Conservation (phyloP, 768 basidiomycete genomes). For the Podaxis mareebaensis region DNA sequence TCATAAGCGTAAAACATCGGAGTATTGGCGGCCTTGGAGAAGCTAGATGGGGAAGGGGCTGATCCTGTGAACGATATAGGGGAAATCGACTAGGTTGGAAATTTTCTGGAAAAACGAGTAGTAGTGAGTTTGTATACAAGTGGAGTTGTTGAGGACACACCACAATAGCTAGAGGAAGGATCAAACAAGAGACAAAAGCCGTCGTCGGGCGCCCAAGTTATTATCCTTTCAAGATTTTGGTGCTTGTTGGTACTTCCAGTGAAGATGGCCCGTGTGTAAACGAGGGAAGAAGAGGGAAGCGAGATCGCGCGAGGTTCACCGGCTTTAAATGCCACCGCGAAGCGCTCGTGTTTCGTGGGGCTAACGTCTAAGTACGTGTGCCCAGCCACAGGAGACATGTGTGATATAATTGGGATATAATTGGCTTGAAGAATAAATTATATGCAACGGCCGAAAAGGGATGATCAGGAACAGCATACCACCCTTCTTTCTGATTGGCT, state of each 20-base stretch:
- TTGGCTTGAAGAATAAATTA: constrained; percentile 8
- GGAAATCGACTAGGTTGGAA: neutral
- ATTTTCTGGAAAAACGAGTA: neutral
- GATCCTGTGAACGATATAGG: neutral
- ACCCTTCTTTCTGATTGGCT: constrained; percentile 9
- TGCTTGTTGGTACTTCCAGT: neutral
- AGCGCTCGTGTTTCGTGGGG: constrained; percentile 21
- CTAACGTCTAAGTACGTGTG: constrained; percentile 10
- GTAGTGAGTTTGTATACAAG: neutral
- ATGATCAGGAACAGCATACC: constrained; percentile 15
- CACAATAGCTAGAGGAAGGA: neutral
- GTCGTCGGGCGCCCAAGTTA: neutral
- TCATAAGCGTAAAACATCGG: constrained; percentile 11
- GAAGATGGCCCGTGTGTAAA: neutral
- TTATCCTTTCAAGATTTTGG: neutral
- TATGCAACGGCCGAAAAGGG: neutral
- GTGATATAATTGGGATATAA: constrained; percentile 16
- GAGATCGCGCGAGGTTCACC: neutral
- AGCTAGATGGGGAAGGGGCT: neutral
- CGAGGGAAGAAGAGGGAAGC: neutral
- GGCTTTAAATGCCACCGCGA: constrained; percentile 19
- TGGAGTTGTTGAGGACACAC: neutral
- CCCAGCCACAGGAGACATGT: constrained; percentile 20
- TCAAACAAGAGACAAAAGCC: neutral
- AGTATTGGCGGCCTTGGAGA: neutral